These are phyloP conservation scores for Paecilomyces niveus DNA, from an alignment of 2,329 filamentous ascomycete species.

Conservation along the genomic window DNA sequence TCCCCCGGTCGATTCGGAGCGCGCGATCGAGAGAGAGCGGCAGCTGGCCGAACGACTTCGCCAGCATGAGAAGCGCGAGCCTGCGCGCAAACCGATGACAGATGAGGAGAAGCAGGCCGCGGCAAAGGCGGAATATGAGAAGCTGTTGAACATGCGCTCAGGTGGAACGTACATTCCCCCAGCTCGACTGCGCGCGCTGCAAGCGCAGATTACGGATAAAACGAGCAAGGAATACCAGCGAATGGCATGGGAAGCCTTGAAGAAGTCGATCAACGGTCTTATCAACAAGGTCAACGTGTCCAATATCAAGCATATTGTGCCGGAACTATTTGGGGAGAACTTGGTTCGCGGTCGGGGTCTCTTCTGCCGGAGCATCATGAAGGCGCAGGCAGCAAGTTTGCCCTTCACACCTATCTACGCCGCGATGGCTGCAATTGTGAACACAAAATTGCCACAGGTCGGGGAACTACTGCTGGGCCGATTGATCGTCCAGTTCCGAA, in stretches of 20 bases:
- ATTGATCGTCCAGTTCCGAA: slow-evolving; percentile 85
- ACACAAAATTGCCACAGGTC: slow-evolving; percentile 92
- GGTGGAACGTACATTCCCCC: slow-evolving; percentile 96
- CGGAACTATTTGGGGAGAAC: slow-evolving; percentile 93
- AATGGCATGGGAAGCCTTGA: slow-evolving; percentile 97
- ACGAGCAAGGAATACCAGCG: slow-evolving; percentile 94
- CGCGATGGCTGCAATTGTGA: slow-evolving; percentile 91
- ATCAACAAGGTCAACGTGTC: slow-evolving; percentile 99
- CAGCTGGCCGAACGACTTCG: slow-evolving; percentile 48
- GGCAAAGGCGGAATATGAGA: slow-evolving; percentile 89
- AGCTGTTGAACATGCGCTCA: slow-evolving; percentile 83
- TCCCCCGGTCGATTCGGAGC: slow-evolving; percentile 44
- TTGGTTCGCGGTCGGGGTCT: slow-evolving; percentile 82
- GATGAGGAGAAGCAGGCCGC: slow-evolving; percentile 82
- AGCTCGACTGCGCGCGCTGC: slow-evolving; percentile 78
- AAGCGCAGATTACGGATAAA: slow-evolving; percentile 96
- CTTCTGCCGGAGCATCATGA: slow-evolving; percentile 96
- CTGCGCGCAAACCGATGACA: slow-evolving; percentile 47
- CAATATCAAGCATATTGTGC: slow-evolving; percentile 96
- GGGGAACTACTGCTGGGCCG: slow-evolving; percentile 83
- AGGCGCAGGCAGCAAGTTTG: slow-evolving; percentile 90
- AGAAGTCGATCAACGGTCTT: slow-evolving; percentile 96
- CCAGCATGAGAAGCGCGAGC: slow-evolving; percentile 43
- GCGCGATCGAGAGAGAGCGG: slow-evolving; percentile 43
- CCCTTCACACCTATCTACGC: slow-evolving; percentile 96